A percentile compares a stretch with the other conserved stretches of the same genome.
phyloP scores from a whole-genome alignment of 2,329 filamentous ascomycete species.

The Arthrobotrys pseudoclavata region DNA sequence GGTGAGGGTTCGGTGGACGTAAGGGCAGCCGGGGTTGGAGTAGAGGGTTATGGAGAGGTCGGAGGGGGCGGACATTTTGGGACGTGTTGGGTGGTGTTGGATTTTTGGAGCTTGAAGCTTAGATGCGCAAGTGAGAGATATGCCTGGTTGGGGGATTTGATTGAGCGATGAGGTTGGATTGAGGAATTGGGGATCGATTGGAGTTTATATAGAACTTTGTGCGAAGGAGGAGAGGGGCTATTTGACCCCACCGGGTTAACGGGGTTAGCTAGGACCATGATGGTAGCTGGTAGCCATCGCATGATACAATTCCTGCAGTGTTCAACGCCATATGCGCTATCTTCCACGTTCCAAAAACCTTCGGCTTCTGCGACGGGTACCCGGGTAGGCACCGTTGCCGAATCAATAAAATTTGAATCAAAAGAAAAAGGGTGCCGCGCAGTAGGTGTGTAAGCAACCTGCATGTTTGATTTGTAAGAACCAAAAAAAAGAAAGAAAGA shows the following conservation, averaged over 20 bases:
- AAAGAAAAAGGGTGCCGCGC: no score
- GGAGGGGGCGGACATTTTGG: conserved; percentile 3
- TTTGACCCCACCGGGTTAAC: neutral
- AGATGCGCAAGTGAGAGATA: neutral
- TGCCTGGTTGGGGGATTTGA: neutral
- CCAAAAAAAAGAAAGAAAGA: no score
- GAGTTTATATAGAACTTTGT: conserved; percentile 9
- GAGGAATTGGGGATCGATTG: neutral
- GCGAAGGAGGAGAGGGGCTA: neutral
- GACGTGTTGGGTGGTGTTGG: conserved; percentile 18
- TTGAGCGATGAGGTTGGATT: neutral
- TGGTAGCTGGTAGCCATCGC: neutral
- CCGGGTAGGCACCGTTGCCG: neutral
- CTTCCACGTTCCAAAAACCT: neutral
- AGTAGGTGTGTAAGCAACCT: conserved; percentile 26
- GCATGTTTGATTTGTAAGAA: neutral
- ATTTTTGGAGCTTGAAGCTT: conserved; percentile 23
- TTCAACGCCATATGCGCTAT: conserved; percentile 30
- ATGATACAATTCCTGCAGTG: conserved; percentile 34
- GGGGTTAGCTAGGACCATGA: no score
- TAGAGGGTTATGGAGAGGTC: conserved; percentile 67
- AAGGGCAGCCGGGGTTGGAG: conserved; percentile 79
- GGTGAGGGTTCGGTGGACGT: conserved; percentile 82
- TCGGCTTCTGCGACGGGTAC: neutral
- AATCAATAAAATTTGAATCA: no score